Conservation (phyloP, 345 rosid species). For the Cardamine resedifolia region DNA sequence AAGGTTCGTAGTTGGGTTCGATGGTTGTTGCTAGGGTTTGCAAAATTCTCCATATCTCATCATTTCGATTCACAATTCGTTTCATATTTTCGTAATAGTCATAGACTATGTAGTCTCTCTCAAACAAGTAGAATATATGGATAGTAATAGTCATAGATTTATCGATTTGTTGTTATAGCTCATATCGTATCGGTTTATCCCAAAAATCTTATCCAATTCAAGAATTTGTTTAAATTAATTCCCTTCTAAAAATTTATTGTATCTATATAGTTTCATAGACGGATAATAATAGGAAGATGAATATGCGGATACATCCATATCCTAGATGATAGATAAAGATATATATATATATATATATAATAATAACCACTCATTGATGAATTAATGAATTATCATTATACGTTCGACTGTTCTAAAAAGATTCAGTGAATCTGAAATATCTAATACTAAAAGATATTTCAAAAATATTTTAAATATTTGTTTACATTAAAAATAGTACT, state of each 20-base stretch:
- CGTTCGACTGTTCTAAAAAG: neutral
- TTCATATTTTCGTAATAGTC: neutral
- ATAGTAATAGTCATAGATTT: neutral
- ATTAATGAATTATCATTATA: neutral
- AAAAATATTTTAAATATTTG: neutral
- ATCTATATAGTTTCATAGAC: neutral
- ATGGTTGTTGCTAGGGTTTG: constrained; percentile 30
- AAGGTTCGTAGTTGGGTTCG: constrained; percentile 23
- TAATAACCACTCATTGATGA: neutral
- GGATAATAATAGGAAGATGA: neutral
- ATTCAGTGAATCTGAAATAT: neutral
- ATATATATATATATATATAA: too few species aligned
- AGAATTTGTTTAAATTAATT: neutral
- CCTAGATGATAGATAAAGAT: neutral
- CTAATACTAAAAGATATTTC: neutral
- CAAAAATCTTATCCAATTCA: neutral
- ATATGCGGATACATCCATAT: neutral
- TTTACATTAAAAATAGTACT: neutral
- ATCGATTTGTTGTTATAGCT: neutral
- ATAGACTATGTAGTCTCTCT: neutral
- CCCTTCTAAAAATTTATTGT: neutral
- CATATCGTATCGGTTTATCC: neutral
- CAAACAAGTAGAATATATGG: neutral
- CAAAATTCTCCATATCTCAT: constrained; percentile 23
- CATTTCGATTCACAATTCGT: neutral